phyloP scores from a whole-genome alignment of 805 yeast species.

The Nakazawaea siamensis region DNA sequence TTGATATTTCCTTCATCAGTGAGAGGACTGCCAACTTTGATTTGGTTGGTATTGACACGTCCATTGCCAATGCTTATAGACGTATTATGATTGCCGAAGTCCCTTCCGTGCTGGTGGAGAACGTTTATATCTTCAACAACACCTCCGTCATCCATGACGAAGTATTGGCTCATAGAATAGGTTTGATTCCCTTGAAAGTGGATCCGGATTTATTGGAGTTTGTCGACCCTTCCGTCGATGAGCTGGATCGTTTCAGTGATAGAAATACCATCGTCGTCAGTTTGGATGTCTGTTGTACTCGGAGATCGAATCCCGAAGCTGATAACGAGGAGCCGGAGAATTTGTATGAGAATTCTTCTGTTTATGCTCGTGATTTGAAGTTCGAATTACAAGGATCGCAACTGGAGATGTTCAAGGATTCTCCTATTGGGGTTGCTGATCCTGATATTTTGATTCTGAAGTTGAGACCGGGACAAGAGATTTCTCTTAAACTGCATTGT shows the following conservation, averaged over 20 bases:
- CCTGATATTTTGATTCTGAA: constrained; percentile 89
- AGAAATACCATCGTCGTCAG: constrained; percentile 83
- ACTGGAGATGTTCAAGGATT: constrained; percentile 54
- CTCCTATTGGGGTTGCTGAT: constrained; percentile 70
- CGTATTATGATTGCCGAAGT: constrained; percentile 96
- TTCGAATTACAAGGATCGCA: constrained; percentile 93
- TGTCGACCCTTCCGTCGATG: constrained; percentile 62
- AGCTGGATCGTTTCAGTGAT: constrained; percentile 66
- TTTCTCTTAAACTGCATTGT: constrained; percentile 83
- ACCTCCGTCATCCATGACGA: constrained; percentile 97
- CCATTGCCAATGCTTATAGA: constrained; percentile 93
- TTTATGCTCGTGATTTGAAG: constrained; percentile 82
- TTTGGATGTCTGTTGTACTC: constrained; percentile 75
- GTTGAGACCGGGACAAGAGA: constrained; percentile 95
- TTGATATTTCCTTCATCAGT: constrained; percentile 56
- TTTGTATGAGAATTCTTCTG: constrained; percentile 73
- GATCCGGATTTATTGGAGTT: constrained; percentile 86
- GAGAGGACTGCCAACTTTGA: constrained; percentile 82
- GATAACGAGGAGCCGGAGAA: constrained; percentile 76
- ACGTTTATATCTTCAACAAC: constrained; percentile 84
- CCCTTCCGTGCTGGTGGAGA: constrained; percentile 92
- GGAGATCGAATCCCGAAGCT: constrained; percentile 75
- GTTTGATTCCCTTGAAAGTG: constrained; percentile 81
- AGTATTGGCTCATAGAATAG: constrained; percentile 92
- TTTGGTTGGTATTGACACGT: constrained; percentile 77